Conservation (phyloP, 179 eudicot species). For the Beta macrorhiza region DNA sequence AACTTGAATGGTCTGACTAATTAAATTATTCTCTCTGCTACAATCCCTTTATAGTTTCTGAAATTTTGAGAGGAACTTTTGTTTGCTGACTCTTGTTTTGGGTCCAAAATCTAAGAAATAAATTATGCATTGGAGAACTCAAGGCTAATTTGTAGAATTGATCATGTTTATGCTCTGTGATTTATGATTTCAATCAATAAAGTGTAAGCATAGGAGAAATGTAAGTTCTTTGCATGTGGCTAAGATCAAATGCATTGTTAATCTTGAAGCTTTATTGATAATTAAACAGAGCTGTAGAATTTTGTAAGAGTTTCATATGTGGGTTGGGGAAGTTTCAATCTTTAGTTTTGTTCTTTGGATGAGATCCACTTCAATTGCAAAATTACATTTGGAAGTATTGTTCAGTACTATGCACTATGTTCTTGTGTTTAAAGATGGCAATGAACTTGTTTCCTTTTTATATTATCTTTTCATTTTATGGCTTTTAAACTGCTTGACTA, state of each 20-base stretch:
- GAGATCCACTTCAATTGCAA: neutral
- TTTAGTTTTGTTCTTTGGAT: neutral
- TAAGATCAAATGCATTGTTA: constrained; percentile 3
- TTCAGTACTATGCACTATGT: too few species aligned
- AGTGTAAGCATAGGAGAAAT: neutral
- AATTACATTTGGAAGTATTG: neutral
- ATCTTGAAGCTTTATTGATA: neutral
- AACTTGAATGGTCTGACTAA: too few species aligned
- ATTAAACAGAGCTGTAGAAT: neutral
- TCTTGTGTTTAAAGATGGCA: neutral
- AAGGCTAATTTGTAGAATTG: neutral
- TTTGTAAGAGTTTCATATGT: neutral
- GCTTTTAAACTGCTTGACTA: neutral
- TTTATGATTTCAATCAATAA: neutral
- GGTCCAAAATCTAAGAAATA: neutral
- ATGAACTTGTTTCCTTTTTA: neutral
- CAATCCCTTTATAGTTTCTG: neutral
- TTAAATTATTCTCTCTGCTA: neutral
- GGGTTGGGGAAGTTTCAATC: neutral
- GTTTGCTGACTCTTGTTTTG: too few species aligned
- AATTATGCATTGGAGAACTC: neutral
- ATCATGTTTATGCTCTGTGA: neutral
- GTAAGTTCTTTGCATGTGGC: constrained; percentile 18
- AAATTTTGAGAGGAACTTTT: neutral
- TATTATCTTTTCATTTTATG: neutral